Base-by-base conservation (phyloP, 2,329 filamentous ascomycete species). In the Diatrype stigma region DNA sequence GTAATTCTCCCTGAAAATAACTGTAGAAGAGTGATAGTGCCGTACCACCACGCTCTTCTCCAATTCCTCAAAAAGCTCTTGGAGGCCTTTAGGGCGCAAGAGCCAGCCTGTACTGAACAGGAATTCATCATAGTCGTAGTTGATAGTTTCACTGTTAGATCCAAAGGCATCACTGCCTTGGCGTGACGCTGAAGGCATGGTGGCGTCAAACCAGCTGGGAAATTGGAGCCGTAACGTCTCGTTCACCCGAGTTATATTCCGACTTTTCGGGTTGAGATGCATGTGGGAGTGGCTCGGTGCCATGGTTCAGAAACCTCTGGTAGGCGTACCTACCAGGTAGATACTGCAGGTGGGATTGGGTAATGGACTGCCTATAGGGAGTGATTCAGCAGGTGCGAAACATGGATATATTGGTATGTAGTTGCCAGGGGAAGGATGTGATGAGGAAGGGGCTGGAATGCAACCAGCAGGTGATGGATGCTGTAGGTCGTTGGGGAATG, bases 51-150 rank as follows among this genome's bases (percentile, higher is more conserved):
- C 23, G 2, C 26, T 28, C 38, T 47, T 30, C 44, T 52, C 50
- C 26, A 64, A 50, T 35, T 40, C 22, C 8, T 51, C 50, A 21
- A 47, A 56, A 32, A 64, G 56, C 37, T 58, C 47, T 19, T 49
- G 45, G 5, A 63, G 26, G 1, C 56, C 60, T 10, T 52, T 49
- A 1, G 56, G 44, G n/a, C 10, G 47, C 6, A 63, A 42, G 3
- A 55, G 47, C 60, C 60, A 62, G 47, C 61, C 57, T 19, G 32
- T 21, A 11, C n/a, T 51, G 10, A 63, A 12, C 2, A 55, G 37
- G 21, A 63, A 60, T n/a, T 62, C 55, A 26, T 47, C 21, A 26
- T 42, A n/a, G 21, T 42, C 35, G 8, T n/a, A 19, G n/a, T 19
- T 19, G 2, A n/a, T n/a, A n/a, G 37, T 40, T 19, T 40, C 37